Evolutionary conservation across 1,139 yeast genomes (phyloP).

Genomic region (Geotrichum restrictum): DNA sequence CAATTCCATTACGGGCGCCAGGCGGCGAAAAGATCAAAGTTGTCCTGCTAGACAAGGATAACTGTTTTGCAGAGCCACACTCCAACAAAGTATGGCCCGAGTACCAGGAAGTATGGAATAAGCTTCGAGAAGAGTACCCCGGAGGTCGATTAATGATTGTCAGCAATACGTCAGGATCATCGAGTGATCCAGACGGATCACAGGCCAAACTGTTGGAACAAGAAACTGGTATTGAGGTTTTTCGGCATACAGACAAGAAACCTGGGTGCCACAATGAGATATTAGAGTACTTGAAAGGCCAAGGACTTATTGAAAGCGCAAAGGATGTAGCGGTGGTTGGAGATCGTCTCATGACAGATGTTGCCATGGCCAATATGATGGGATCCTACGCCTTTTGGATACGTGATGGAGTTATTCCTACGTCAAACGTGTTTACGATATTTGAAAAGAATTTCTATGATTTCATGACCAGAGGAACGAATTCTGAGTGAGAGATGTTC

Average conservation of each 20-base stretch:
- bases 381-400: conserved; percentile 86
- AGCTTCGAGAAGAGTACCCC: conserved; percentile 55
- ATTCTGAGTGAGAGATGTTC: not conserved
- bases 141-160: conserved; percentile 69
- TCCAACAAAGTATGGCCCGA: conserved; percentile 77
- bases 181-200: conserved; percentile 57
- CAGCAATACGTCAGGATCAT: conserved; percentile 90
- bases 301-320: conserved; percentile 46
- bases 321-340: conserved; percentile 80
- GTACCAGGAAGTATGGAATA: conserved; percentile 55
- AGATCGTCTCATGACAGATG: conserved; percentile 84
- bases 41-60: conserved; percentile 88
- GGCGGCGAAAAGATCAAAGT: conserved; percentile 53
- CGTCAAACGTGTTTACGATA: conserved; percentile 47
- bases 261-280: conserved; percentile 85
- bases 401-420: conserved; percentile 63
- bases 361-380: conserved; percentile 91
- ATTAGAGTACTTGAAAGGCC: conserved; percentile 49
- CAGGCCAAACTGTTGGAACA: conserved; percentile 65
- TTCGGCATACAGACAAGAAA: conserved; percentile 75
- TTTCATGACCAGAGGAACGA: conserved; percentile 18
- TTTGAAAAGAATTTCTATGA: conserved; percentile 33
- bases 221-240: conserved; percentile 70
- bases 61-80: conserved; percentile 86
- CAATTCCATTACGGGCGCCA: conserved; percentile 40